These are phyloP conservation scores for Brachypodium distachyon DNA, from an alignment of 202 grass and related monocot species.

Conservation along the genomic window DNA sequence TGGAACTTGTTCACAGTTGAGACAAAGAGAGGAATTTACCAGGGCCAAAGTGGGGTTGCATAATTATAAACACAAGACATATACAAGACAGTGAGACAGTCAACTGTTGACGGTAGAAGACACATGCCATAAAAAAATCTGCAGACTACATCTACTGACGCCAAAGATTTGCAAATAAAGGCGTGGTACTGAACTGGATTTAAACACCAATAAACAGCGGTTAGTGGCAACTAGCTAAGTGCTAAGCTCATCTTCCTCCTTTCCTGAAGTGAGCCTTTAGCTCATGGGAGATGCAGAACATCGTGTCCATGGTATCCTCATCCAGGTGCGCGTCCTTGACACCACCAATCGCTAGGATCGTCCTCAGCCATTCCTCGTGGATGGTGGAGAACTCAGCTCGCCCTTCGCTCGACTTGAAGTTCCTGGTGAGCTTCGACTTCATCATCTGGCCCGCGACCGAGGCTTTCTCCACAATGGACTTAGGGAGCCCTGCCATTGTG, in stretches of 20 bases:
- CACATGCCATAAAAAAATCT: neutral
- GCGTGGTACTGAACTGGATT: neutral
- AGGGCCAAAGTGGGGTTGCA: neutral
- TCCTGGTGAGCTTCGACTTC: slow-evolving; percentile 45
- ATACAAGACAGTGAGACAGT: neutral
- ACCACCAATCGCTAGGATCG: slow-evolving; percentile 25
- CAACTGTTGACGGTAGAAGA: neutral
- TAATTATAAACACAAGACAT: neutral
- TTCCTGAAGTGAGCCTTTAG: slow-evolving; percentile 49
- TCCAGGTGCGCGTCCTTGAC: slow-evolving; percentile 25
- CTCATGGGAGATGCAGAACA: slow-evolving; percentile 67
- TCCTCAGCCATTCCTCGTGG: slow-evolving; percentile 80
- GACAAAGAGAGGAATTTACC: neutral
- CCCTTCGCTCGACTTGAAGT: slow-evolving; percentile 70
- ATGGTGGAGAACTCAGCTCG: slow-evolving; percentile 72
- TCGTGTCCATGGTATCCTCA: slow-evolving; percentile 61
- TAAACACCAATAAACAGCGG: slow-evolving; percentile 14
- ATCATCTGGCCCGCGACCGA: slow-evolving; percentile 50
- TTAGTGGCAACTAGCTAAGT: neutral
- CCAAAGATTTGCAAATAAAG: neutral
- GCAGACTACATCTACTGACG: neutral
- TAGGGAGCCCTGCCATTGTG: slow-evolving; percentile 69
- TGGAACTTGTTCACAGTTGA: neutral
- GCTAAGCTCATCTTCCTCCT: neutral
- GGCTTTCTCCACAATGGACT: slow-evolving; percentile 47